These are phyloP conservation scores for Pittosporum tobira DNA, from an alignment of 129 eudicot genomes.

Conservation along the genomic window DNA sequence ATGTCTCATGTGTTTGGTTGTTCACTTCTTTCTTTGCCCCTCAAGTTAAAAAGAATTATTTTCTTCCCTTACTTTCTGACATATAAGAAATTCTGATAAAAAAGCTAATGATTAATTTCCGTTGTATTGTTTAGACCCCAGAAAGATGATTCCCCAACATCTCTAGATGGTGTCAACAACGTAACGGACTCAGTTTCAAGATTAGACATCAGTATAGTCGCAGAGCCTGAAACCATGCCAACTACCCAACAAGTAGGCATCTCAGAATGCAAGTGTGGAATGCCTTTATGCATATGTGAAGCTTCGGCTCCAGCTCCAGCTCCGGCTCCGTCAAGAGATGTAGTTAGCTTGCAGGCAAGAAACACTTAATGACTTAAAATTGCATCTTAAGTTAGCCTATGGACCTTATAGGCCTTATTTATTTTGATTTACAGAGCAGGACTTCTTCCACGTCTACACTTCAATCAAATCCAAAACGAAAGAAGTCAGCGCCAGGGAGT, in stretches of 20 bases:
- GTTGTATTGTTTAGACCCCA: slow-evolving; percentile 15
- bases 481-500: slow-evolving; percentile 57
- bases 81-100: not conserved
- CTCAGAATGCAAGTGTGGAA: slow-evolving; percentile 88
- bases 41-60: not conserved
- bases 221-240: slow-evolving; percentile 15
- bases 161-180: slow-evolving; percentile 20
- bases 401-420: slow-evolving; percentile 7
- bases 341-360: slow-evolving; percentile 39
- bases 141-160: slow-evolving; percentile 16
- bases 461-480: slow-evolving; percentile 37
- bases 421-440: slow-evolving; percentile 27
- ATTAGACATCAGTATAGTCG: slow-evolving; percentile 29
- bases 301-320: slow-evolving; percentile 26
- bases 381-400: slow-evolving; percentile 1
- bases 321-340: slow-evolving; percentile 33
- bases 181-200: slow-evolving; percentile 32
- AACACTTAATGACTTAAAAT: slow-evolving; percentile 1
- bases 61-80: too few species aligned
- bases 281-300: slow-evolving; percentile 98
- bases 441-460: slow-evolving; percentile 24
- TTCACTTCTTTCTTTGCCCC: not conserved
- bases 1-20: not conserved
- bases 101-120: not conserved
- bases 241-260: slow-evolving; percentile 17